phyloP scores from a whole-genome alignment of 176 grass and related monocot species.

The Secale cereale region DNA sequence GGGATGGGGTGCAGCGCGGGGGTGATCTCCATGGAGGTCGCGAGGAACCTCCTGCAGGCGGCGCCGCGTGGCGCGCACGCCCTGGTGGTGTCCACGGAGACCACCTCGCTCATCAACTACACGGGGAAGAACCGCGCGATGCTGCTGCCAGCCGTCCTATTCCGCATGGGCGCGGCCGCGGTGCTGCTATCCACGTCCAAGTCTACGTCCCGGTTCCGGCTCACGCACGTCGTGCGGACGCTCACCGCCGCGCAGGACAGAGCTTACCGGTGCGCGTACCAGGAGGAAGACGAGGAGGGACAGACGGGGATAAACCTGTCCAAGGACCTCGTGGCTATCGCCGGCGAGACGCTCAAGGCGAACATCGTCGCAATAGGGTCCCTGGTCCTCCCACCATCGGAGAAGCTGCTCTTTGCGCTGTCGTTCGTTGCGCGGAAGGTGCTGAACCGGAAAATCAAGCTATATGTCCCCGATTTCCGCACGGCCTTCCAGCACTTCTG shows the following conservation, averaged over 20 bases:
- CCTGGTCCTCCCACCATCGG: constrained; percentile 8
- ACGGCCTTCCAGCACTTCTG: constrained; percentile 77
- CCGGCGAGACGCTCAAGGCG: constrained; percentile 12
- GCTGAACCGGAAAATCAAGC: not conserved
- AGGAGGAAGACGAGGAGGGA: constrained; percentile 29
- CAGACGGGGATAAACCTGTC: constrained; percentile 14
- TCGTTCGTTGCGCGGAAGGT: not conserved
- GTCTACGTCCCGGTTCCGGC: constrained; percentile 14
- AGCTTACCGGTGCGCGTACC: constrained; percentile 9
- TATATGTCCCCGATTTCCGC: constrained; percentile 39
- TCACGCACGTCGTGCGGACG: constrained; percentile 24
- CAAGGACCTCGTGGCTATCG: constrained; percentile 22
- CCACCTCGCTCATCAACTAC: not conserved
- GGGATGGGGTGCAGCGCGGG: constrained; percentile 49
- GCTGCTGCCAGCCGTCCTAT: constrained; percentile 10
- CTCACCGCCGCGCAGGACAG: constrained; percentile 20
- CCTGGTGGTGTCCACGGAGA: constrained; percentile 37
- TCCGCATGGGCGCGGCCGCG: constrained; percentile 36
- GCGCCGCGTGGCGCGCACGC: not conserved
- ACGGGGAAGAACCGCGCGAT: not conserved
- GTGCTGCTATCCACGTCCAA: not conserved
- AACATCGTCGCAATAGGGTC: constrained; percentile 11
- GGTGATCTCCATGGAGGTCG: constrained; percentile 21
- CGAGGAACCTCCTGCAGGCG: constrained; percentile 2
- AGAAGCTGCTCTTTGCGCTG: constrained; percentile 7